A percentile compares a stretch with the other conserved stretches of the same genome.
These are phyloP conservation scores for Mallotus japonicus DNA, from an alignment of 441 rosid genomes.

Conservation along the genomic window DNA sequence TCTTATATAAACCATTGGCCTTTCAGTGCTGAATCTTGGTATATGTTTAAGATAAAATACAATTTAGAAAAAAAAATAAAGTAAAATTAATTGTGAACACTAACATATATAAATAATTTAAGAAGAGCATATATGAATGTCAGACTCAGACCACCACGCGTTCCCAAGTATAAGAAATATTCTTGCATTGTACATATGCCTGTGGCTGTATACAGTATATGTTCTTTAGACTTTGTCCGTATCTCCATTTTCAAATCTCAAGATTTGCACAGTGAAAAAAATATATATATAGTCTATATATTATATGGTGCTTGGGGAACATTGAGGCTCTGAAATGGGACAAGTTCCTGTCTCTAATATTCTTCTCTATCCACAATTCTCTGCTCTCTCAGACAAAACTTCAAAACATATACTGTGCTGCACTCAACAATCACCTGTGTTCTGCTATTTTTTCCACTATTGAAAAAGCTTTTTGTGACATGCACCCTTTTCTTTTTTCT, in stretches of 20 bases:
- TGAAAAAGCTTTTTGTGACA: no score
- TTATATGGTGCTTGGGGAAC: slow-evolving; percentile 3
- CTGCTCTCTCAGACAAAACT: neutral
- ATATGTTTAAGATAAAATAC: neutral
- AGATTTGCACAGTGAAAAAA: neutral
- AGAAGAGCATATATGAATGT: neutral
- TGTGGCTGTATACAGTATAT: neutral
- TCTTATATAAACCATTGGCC: neutral
- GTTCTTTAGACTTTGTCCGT: neutral
- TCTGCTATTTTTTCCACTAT: no score
- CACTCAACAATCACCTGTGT: no score
- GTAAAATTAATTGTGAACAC: no score
- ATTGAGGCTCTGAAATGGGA: slow-evolving; percentile 18
- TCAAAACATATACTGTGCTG: neutral
- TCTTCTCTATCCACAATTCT: slow-evolving; percentile 30
- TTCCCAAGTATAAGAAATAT: slow-evolving; percentile 3
- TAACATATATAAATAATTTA: no score
- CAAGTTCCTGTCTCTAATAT: slow-evolving; percentile 23
- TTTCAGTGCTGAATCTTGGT: slow-evolving; percentile 3
- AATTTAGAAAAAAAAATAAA: no score
- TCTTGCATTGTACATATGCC: neutral
- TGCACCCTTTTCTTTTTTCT: no score
- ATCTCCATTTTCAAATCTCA: slow-evolving; percentile 1
- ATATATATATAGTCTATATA: neutral
- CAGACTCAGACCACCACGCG: neutral